Evolutionary conservation across 2,329 filamentous ascomycete genomes (phyloP).

Genomic region (Diaporthe humulicola): DNA sequence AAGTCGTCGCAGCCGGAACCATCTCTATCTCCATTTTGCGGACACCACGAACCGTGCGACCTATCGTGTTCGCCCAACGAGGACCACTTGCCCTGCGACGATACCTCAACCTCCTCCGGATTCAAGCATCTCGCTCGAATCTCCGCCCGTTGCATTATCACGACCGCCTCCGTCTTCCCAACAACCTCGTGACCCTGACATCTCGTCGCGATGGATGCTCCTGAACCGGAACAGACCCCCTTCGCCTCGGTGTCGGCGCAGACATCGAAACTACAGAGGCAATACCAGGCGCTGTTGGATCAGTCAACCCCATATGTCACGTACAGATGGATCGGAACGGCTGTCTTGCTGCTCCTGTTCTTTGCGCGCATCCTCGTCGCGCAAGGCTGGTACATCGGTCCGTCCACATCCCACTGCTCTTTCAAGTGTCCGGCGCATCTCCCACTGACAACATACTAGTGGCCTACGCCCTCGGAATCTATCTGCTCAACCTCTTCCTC

Average conservation of each 20-base stretch:
- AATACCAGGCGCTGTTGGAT: slow-evolving; percentile 95
- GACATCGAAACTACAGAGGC: slow-evolving; percentile 82
- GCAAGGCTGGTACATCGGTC: slow-evolving; percentile 99
- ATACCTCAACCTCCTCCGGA: background rate
- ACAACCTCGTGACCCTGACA: background rate
- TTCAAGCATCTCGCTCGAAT: background rate
- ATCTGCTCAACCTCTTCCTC: slow-evolving; percentile 98
- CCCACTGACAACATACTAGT: slow-evolving; percentile 66
- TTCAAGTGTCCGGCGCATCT: background rate
- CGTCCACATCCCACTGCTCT: slow-evolving; percentile 43
- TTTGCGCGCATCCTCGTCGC: slow-evolving; percentile 90
- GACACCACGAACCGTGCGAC: slow-evolving; percentile 38
- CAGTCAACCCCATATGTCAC: slow-evolving; percentile 89
- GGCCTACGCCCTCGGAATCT: slow-evolving; percentile 97
- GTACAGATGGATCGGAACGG: slow-evolving; percentile 94
- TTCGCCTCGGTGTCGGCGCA: slow-evolving; percentile 92
- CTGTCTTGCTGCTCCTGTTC: slow-evolving; percentile 80
- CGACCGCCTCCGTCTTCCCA: background rate
- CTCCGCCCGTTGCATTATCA: background rate
- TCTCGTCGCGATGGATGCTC: slow-evolving; percentile 77
- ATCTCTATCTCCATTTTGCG: slow-evolving; percentile 25
- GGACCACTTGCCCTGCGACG: slow-evolving; percentile 29
- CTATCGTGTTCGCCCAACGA: slow-evolving; percentile 3
- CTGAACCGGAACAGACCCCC: slow-evolving; percentile 90
- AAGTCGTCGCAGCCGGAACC: slow-evolving; percentile 31